phyloP scores from a whole-genome alignment of 1,284 basidiomycete species.

The Apiotrichum gamsii region DNA sequence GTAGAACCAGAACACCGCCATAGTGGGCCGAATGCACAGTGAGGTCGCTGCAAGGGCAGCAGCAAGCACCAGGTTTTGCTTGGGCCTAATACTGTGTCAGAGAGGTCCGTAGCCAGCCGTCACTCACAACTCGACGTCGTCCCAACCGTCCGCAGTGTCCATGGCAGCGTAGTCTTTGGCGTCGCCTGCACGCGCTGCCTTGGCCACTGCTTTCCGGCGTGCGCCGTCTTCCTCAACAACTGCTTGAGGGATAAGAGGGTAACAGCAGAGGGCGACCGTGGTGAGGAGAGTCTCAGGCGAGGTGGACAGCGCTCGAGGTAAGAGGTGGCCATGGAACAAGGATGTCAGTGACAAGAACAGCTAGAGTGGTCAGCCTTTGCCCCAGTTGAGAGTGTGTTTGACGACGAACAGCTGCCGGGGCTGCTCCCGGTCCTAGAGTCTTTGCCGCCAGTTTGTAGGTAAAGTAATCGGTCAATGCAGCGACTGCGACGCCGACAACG shows the following conservation, averaged over 20 bases:
- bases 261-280: conserved; percentile 68
- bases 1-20: conserved; percentile 74
- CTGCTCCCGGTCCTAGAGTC: conserved; percentile 58
- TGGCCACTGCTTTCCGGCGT: no score
- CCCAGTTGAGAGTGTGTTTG: no score
- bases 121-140: no score
- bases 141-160: conserved; percentile 1
- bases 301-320: conserved; percentile 87
- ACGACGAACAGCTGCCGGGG: conserved; percentile 60
- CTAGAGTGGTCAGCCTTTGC: conserved; percentile 51
- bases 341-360: conserved; percentile 74
- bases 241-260: no score
- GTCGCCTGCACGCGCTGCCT: no score
- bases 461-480: conserved; percentile 73
- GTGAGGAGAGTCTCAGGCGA: conserved; percentile 85
- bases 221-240: no score
- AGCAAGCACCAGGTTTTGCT: conserved; percentile 43
- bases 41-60: conserved; percentile 63
- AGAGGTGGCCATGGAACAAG: conserved; percentile 75
- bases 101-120: no score
- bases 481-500: conserved; percentile 70
- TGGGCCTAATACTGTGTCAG: neutral
- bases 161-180: neutral
- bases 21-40: conserved; percentile 79
- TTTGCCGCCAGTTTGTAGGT: conserved; percentile 59